Evolutionary conservation across 768 basidiomycete genomes (phyloP), one percentile per base, ranked within the genome.

Genomic region (Collybiopsis luxurians): DNA sequence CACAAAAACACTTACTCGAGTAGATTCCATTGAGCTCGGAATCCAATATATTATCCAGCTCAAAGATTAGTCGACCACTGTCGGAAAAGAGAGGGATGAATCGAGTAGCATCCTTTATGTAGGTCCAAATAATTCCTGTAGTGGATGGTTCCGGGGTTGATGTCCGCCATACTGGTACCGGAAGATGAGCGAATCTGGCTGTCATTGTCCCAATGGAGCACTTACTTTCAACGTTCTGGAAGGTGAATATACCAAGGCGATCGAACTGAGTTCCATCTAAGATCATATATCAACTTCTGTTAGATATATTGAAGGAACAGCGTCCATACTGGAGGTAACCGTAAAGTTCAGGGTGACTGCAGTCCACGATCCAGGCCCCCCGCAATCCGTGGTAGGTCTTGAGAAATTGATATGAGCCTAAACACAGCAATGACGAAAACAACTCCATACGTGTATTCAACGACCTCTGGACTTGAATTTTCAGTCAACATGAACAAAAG

Each of bases 151-250:
- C 90, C 0, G 89, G 85, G 19, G 90, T 92, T 0, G 88, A 90
- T 19, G 87, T 90, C 34, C 90, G 78, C 90, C 89, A 90, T 47
- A 90, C 87, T 89, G 31, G n/a, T 21, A 44, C n/a, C 3, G 31
- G 27, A 23, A 17, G 9, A 10, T 28, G 45, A 42, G 7, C 17
- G 42, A 19, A 49, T 9, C 30, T 10, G 21, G 28, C 39, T 11
- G 23, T 34, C 38, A 28, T 17, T 15, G 23, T 15, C 38, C 2
- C 1, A n/a, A 12, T 24, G n/a, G 17, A 26, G 23, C 2, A 30
- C 83, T 59, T 63, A 88, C 86, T 89, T 68, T 91, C 90, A 5
- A 89, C 87, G 63, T 89, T 84, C 31, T 89, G 83, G 66, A 90
- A 86, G 3, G 86, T 87, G 62, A 92, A 88, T 12, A 84, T 79